A percentile compares a stretch with the other conserved stretches of the same genome.
phyloP scores from a whole-genome alignment of 73 alveolate genomes.

The Tetrahymena malaccensis region DNA sequence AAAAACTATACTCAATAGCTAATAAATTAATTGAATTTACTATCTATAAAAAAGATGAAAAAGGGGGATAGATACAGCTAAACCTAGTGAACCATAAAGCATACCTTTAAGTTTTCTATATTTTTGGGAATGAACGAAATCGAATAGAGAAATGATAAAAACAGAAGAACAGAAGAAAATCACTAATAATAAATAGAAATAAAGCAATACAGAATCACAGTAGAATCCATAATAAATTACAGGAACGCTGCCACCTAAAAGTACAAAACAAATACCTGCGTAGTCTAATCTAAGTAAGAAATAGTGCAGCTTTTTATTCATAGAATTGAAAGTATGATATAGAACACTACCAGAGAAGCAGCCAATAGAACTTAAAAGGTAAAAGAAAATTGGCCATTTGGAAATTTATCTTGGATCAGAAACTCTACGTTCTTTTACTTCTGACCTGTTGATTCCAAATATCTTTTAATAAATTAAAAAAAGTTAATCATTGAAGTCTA shows the following conservation, averaged over 20 bases:
- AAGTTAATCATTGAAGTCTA: background rate
- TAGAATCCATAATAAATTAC: slow-evolving; percentile 68
- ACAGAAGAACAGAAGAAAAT: slow-evolving; percentile 40
- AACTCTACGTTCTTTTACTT: background rate
- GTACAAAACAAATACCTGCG: slow-evolving; percentile 78
- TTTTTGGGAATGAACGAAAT: slow-evolving; percentile 50
- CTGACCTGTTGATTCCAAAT: background rate
- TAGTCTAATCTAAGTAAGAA: slow-evolving; percentile 77
- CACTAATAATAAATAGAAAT: slow-evolving; percentile 36
- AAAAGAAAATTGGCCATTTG: slow-evolving; percentile 57
- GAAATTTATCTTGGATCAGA: background rate
- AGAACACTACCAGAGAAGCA: slow-evolving; percentile 55
- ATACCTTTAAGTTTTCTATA: slow-evolving; percentile 48
- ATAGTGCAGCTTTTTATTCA: slow-evolving; percentile 41
- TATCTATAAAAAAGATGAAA: slow-evolving; percentile 37
- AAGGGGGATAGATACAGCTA: slow-evolving; percentile 49
- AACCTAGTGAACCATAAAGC: slow-evolving; percentile 43
- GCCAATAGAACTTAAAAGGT: slow-evolving; percentile 54
- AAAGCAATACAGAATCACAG: slow-evolving; percentile 44
- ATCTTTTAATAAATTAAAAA: background rate
- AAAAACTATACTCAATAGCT: background rate
- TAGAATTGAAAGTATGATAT: slow-evolving; percentile 62
- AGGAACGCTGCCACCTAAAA: slow-evolving; percentile 78
- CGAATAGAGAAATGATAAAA: slow-evolving; percentile 48
- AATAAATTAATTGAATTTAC: background rate